Evolutionary conservation across 1,139 yeast genomes (phyloP), one percentile per base, ranked within the genome.

Genomic region (Candida pseudoviswanathii): DNA sequence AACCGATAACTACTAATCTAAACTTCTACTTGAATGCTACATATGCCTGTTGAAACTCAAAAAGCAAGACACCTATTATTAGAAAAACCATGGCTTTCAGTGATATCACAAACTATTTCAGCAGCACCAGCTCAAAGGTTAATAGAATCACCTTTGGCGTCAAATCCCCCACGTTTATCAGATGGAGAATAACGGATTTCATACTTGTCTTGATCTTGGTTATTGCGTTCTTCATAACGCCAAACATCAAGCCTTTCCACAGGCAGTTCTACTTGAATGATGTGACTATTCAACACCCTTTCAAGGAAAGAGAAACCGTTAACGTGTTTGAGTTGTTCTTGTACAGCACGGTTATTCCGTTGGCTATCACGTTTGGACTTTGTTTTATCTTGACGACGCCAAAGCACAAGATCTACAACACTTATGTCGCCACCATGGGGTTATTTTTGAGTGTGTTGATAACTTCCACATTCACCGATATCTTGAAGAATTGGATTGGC

Each of bases 401-500:
- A 5, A 63, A 62, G 32, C 55, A 70, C 57, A 68, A 71, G 55
- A 30, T 74, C 4, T 77, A 76, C 55, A 68, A 70, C 27, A 67
- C 78, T 1, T 77, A 66, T 49, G 61, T 75, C 5, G 70, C 82
- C 5, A 51, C 70, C 2, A 41, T 79, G 22, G 78, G 82, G 1
- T 70, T 76, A 47, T 51, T 67, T 2, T 53, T 78, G 7, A 65
- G 79, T 1, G 65, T 75, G 1, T 62, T 76, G 37, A 51, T 74
- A 34, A 73, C 81, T 11, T 71, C 75, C n/a, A 66, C 75, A 4
- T 53, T 70, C 33, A 80, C 85, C 0, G 81, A 80, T 53, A 66
- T 78, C 39, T 66, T 86, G 54, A 89, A 89, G 67, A 82, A 85
- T 61, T 79, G 84, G 70, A 80, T 89, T 51, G 92, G 94, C 0